Conservation (phyloP, 306 rosid species). For the Prunus mongolica region DNA sequence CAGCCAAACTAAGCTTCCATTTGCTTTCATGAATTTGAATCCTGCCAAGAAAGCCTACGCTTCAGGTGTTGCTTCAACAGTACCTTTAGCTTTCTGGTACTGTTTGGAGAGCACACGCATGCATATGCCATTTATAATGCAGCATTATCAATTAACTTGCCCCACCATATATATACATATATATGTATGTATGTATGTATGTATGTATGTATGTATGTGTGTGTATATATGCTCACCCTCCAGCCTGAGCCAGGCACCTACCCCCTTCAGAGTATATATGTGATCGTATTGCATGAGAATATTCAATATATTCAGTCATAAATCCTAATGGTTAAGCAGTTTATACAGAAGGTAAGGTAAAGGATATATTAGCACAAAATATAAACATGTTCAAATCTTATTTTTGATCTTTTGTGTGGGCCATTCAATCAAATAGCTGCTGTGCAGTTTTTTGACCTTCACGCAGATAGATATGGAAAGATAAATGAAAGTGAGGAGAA, state of each 20-base stretch:
- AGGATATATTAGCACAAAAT: too few species aligned
- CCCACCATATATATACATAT: neutral
- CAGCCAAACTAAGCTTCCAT: neutral
- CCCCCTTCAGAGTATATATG: neutral
- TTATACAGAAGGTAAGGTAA: neutral
- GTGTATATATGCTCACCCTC: neutral
- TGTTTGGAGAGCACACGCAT: neutral
- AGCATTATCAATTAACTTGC: neutral
- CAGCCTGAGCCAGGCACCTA: neutral
- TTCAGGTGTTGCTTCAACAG: slow-evolving; percentile 7
- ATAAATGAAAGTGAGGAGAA: neutral
- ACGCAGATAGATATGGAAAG: neutral
- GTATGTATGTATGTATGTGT: neutral
- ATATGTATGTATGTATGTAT: neutral
- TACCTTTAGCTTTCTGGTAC: neutral
- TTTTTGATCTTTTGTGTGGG: neutral
- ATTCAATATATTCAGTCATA: neutral
- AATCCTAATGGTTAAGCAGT: neutral
- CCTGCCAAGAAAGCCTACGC: slow-evolving; percentile 3
- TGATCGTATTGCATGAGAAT: neutral
- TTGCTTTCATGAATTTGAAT: neutral
- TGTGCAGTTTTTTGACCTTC: neutral
- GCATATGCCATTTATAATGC: neutral
- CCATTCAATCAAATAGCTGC: neutral
- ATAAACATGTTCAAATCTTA: neutral